Evolutionary conservation across 2,329 filamentous ascomycete genomes (phyloP).

Genomic region (Colletotrichum gigasporum): DNA sequence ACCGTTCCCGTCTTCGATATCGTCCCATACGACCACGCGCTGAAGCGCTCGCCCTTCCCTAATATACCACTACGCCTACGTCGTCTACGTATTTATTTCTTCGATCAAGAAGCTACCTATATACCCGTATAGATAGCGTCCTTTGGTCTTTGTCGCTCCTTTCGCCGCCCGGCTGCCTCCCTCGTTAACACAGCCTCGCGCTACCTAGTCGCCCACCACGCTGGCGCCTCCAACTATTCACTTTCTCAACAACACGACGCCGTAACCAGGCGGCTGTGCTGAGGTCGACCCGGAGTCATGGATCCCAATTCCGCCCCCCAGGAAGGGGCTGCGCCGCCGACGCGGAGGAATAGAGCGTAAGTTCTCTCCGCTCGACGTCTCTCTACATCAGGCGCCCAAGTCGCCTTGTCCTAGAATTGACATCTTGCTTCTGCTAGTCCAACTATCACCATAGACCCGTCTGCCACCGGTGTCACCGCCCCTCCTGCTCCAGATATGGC

Average conservation of each 20-base stretch:
- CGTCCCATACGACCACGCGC: slow-evolving; percentile 14
- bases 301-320: slow-evolving; percentile 21
- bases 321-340: slow-evolving; percentile 25
- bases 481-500: slow-evolving; percentile 41
- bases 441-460: slow-evolving; percentile 65
- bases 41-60: background rate
- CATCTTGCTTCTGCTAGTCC: slow-evolving; percentile 46
- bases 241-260: slow-evolving; percentile 15
- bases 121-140: background rate
- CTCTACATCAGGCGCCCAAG: too few species aligned
- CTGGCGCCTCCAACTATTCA: slow-evolving; percentile 9
- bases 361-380: slow-evolving; percentile 34
- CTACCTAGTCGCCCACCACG: slow-evolving; percentile 2
- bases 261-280: slow-evolving; percentile 18
- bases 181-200: slow-evolving; percentile 17
- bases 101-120: too few species aligned
- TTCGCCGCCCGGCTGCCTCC: slow-evolving; percentile 27
- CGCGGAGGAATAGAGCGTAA: slow-evolving; percentile 49
- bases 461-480: slow-evolving; percentile 45
- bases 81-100: slow-evolving; percentile 6
- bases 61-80: background rate
- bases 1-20: slow-evolving; percentile 10
- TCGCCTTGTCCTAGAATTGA: slow-evolving; percentile 23
- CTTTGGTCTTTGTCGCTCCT: slow-evolving; percentile 1
- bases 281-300: slow-evolving; percentile 11